A percentile compares a stretch with the other conserved stretches of the same genome.
These are phyloP conservation scores for Syzygium malaccense DNA, from an alignment of 441 rosid species.

Conservation along the genomic window DNA sequence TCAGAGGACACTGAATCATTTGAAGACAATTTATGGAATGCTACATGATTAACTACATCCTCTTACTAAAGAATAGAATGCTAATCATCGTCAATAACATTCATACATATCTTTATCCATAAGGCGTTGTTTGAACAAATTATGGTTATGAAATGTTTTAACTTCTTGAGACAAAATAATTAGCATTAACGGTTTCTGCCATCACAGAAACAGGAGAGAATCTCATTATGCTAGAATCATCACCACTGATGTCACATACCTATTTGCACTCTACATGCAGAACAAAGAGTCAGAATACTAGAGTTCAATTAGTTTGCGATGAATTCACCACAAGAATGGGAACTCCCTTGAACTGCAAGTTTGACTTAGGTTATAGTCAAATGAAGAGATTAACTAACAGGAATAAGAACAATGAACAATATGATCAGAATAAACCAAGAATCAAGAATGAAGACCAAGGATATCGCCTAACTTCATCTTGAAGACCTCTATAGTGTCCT, in stretches of 20 bases:
- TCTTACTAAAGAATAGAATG: not conserved
- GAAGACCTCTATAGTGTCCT: not conserved
- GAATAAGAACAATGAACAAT: not conserved
- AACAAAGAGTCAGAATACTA: not conserved
- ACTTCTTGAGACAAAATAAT: not conserved
- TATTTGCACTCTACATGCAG: not conserved
- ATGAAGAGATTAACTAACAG: not conserved
- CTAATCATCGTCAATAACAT: not conserved
- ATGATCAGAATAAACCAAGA: not conserved
- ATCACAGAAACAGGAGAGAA: not conserved
- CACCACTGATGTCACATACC: not conserved
- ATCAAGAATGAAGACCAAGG: not conserved
- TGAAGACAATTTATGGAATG: not conserved
- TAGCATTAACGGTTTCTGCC: not conserved
- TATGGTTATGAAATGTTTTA: not conserved
- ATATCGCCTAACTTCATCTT: not conserved
- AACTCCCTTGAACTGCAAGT: not conserved
- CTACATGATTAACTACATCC: not conserved
- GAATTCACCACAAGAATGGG: not conserved
- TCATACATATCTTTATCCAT: not conserved
- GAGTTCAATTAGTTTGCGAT: not conserved
- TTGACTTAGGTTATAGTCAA: not conserved
- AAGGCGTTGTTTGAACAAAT: not conserved
- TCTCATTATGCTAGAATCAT: not conserved
- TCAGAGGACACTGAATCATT: not conserved